Conservation (phyloP, 345 rosid species). For the Moricandia arvensis region DNA sequence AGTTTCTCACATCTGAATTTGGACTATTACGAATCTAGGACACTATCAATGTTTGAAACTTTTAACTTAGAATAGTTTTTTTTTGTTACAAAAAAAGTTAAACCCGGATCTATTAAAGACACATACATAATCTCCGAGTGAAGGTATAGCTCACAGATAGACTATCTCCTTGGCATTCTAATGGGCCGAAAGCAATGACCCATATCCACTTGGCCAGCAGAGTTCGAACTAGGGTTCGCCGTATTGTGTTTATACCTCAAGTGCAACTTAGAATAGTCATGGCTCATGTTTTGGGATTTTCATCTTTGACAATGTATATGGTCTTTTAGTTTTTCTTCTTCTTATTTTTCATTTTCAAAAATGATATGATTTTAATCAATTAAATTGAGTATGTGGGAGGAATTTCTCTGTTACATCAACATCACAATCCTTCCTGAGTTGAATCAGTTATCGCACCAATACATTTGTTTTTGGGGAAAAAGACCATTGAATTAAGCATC, state of each 20-base stretch:
- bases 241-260: no score
- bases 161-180: no score
- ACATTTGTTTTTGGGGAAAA: neutral
- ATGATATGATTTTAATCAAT: neutral
- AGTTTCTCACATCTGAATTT: neutral
- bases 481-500: neutral
- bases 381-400: neutral
- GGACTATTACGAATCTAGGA: neutral
- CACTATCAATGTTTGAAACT: neutral
- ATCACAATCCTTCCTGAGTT: slow-evolving; percentile 7
- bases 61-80: neutral
- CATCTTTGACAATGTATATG: slow-evolving; percentile 10
- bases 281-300: neutral
- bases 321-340: neutral
- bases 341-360: neutral
- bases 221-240: no score
- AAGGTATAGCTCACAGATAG: no score
- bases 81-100: no score
- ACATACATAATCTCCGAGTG: no score
- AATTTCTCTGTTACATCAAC: neutral
- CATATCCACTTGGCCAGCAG: no score
- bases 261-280: neutral
- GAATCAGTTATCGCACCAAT: slow-evolving; percentile 12
- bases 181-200: no score
- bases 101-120: no score